phyloP scores from a whole-genome alignment of 75 land plant genomes.

The Chamaecyparis obtusa region DNA sequence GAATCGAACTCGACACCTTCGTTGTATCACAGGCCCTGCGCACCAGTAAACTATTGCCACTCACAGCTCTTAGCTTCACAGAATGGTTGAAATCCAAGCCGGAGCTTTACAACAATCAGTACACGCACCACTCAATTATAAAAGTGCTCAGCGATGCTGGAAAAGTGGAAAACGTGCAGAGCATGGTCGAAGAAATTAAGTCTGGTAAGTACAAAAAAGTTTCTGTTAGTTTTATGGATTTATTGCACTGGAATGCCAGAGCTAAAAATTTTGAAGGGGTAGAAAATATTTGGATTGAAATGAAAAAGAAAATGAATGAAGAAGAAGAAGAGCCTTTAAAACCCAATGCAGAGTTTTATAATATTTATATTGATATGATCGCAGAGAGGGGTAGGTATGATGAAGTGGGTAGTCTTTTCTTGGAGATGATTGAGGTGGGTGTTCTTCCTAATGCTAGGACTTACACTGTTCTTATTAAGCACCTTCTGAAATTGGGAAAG shows the following conservation, averaged over 20 bases:
- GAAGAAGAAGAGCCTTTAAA: neutral
- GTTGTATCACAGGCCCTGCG: slow-evolving; percentile 39
- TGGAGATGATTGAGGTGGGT: slow-evolving; percentile 41
- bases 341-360: slow-evolving; percentile 43
- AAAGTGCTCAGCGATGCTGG: slow-evolving; percentile 31
- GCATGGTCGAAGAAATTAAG: slow-evolving; percentile 31
- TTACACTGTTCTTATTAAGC: slow-evolving; percentile 55
- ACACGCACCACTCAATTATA: slow-evolving; percentile 41
- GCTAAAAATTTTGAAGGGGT: slow-evolving; percentile 41
- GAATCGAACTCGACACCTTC: slow-evolving; percentile 39
- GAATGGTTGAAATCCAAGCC: slow-evolving; percentile 25
- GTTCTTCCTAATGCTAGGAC: slow-evolving; percentile 56
- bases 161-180: slow-evolving; percentile 20
- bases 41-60: slow-evolving; percentile 34
- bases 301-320: neutral
- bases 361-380: slow-evolving; percentile 49
- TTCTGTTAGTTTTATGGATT: slow-evolving; percentile 35
- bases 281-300: slow-evolving; percentile 23
- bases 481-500: slow-evolving; percentile 35
- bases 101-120: slow-evolving; percentile 24
- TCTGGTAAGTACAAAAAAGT: slow-evolving; percentile 26
- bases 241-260: slow-evolving; percentile 42
- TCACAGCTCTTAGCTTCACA: slow-evolving; percentile 38
- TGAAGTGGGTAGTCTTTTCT: slow-evolving; percentile 35
- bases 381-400: slow-evolving; percentile 26